These are phyloP conservation scores for Nicotiana undulata DNA, from an alignment of 257 asterid genomes.

Conservation along the genomic window DNA sequence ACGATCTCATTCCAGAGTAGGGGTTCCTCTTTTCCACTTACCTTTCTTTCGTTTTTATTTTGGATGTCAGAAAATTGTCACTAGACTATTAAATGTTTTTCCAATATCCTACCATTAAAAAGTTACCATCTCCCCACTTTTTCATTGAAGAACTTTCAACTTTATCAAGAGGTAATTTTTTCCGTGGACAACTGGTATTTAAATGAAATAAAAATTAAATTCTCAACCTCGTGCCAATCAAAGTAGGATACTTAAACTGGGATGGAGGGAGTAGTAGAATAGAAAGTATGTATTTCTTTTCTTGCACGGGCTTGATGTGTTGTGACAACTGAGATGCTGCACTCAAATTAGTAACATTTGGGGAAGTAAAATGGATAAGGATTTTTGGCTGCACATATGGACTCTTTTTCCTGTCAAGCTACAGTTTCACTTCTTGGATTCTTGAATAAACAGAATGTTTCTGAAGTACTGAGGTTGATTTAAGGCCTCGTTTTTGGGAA, in stretches of 20 bases:
- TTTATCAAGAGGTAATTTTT: neutral
- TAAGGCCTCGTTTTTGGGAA: neutral
- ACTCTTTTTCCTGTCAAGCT: neutral
- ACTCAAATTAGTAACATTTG: neutral
- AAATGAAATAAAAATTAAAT: neutral
- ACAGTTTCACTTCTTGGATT: neutral
- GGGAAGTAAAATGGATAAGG: neutral
- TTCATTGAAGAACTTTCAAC: neutral
- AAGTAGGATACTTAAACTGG: neutral
- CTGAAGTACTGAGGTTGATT: neutral
- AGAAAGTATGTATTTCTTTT: neutral
- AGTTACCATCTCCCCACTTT: neutral
- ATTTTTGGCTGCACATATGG: neutral
- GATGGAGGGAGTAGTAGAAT: neutral
- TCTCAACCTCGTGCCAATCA: neutral
- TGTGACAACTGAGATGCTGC: slow-evolving; percentile 2
- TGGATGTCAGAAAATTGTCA: neutral
- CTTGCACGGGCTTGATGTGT: neutral
- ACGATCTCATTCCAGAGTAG: slow-evolving; percentile 61
- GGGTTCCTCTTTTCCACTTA: slow-evolving; percentile 24
- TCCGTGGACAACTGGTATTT: neutral
- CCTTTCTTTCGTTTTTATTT: neutral
- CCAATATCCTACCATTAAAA: neutral
- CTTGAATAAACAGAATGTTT: neutral
- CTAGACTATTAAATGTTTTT: neutral